Base-by-base conservation (phyloP, 208 protist genomes). In the Naegleria fowleri region DNA sequence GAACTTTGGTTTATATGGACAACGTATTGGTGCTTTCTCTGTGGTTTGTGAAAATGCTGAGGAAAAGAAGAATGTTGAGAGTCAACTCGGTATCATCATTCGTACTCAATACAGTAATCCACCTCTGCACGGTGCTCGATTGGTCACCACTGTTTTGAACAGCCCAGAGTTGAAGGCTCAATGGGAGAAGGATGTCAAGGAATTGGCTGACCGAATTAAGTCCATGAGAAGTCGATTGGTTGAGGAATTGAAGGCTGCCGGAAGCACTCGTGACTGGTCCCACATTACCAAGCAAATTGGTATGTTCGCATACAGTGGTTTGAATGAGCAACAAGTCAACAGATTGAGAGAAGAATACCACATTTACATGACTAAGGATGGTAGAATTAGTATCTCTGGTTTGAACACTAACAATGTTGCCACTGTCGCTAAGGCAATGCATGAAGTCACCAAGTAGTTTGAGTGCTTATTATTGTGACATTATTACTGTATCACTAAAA, bases 301-400 rank as follows among this genome's bases (percentile, higher is more conserved):
- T 92, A 99, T 99, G 98, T 99, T 99, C 94, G 99, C 97, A 87
- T 99, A 96, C 93, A 97, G 98, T 36, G 98, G 98, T 16, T 95
- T 99, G n/a, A 96, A 93, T 52, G 94, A 94, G 90, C 92, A 94
- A 92, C 95, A 97, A 94, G 97, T 94, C 19, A 89, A 92, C n/a
- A 83, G n/a, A 15, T 48, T 97, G 0, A 90, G 75, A 29, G 51
- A 95, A 2, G 91, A 97, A 91, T 93, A 95, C 67, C 92, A 96
- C 86, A 93, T 98, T n/a, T 98, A 98, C 93, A 92, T 98, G 91
- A 95, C 94, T 41, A 91, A 84, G 6, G 91, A 94, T 86, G 96
- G 97, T 55, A 92, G 97, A 79, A 97, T 98, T 52, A 94, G 90
- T 79, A 95, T 98, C 90, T 96, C 96, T 39, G 97, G 97, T 90